Evolutionary conservation across 2,329 filamentous ascomycete genomes (phyloP).

Genomic region (Trichoderma sp.): DNA sequence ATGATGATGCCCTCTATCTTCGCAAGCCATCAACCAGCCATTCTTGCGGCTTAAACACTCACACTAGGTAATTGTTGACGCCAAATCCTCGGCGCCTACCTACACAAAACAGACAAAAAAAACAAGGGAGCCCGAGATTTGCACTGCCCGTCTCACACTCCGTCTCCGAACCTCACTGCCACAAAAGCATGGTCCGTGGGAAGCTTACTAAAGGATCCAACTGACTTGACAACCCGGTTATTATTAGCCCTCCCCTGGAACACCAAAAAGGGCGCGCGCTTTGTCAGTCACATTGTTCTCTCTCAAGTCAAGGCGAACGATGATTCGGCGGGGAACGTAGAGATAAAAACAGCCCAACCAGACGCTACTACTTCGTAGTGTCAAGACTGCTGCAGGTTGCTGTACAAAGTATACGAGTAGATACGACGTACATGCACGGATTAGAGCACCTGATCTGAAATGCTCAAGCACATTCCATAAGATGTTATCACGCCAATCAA

Average conservation of each 20-base stretch:
- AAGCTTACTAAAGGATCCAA: background rate
- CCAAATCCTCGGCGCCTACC: background rate
- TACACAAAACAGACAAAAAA: background rate
- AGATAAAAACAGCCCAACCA: background rate
- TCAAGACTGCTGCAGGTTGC: background rate
- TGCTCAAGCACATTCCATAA: background rate
- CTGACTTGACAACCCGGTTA: background rate
- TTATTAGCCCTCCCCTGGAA: background rate
- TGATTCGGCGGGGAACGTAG: background rate
- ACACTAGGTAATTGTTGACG: too few relatives aligned
- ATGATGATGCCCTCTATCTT: background rate
- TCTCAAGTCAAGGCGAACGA: background rate
- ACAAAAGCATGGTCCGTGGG: background rate
- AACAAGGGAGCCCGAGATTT: background rate
- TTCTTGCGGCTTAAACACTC: background rate
- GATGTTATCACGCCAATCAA: background rate
- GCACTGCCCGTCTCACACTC: constrained; percentile 16
- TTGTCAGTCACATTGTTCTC: background rate
- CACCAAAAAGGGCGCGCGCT: background rate
- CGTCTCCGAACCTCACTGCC: background rate
- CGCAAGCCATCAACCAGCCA: background rate
- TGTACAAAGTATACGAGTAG: background rate
- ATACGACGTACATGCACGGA: background rate
- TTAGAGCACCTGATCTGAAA: background rate
- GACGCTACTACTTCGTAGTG: background rate